phyloP scores from a whole-genome alignment of 331 rosid species.

The Acacia pycnantha region DNA sequence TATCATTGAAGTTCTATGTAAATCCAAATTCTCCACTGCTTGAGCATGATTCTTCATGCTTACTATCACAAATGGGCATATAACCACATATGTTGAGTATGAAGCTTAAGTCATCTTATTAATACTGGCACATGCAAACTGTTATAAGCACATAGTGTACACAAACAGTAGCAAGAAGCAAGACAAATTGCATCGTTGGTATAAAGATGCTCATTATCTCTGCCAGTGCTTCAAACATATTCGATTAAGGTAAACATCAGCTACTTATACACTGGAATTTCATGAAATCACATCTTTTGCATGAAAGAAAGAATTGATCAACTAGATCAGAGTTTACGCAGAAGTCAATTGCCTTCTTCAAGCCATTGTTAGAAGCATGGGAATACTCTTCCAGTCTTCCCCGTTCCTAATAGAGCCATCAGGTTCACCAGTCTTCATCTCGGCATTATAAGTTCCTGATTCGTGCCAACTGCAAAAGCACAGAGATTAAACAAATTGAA shows the following conservation, averaged over 20 bases:
- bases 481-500: conserved; percentile 14
- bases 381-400: conserved; percentile 84
- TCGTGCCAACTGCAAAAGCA: conserved; percentile 73
- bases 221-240: neutral
- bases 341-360: conserved; percentile 85
- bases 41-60: neutral
- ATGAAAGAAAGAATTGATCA: neutral
- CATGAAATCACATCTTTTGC: neutral
- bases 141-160: neutral
- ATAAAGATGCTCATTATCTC: conserved; percentile 1
- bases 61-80: neutral
- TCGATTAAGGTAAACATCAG: neutral
- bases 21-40: neutral
- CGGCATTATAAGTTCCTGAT: conserved; percentile 80
- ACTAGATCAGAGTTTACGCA: conserved; percentile 43
- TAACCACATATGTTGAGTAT: neutral
- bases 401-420: conserved; percentile 81
- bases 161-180: neutral
- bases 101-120: neutral
- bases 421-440: conserved; percentile 75
- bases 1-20: neutral
- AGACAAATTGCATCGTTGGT: neutral
- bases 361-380: conserved; percentile 76
- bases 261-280: neutral
- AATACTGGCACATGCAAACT: neutral